A percentile compares a stretch with the other conserved stretches of the same genome.
Conservation (phyloP, 495 filamentous ascomycete genomes). For the Penicillium canescens region DNA sequence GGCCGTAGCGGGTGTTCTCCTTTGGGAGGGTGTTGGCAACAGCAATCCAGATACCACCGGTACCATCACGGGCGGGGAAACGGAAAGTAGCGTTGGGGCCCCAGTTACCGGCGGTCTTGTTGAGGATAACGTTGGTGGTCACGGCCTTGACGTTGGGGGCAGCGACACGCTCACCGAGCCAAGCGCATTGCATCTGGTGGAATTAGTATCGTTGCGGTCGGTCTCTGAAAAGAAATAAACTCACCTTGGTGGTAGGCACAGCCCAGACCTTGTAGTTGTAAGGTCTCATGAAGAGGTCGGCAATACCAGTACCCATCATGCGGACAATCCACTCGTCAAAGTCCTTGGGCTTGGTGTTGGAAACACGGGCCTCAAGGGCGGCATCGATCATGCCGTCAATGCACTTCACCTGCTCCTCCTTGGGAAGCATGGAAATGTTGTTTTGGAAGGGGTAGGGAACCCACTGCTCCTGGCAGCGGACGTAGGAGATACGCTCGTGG, state of each 20-base stretch:
- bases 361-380: conserved; percentile 77
- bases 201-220: neutral
- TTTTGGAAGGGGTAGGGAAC: conserved; percentile 99
- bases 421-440: conserved; percentile 98
- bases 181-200: conserved; percentile 94
- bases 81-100: conserved; percentile 98
- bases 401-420: conserved; percentile 94
- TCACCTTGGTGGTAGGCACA: conserved; percentile 94
- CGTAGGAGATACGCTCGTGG: conserved; percentile 98
- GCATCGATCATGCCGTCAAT: conserved; percentile 98
- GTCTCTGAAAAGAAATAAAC: conserved; percentile 7
- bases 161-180: conserved; percentile 98
- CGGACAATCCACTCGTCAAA: conserved; percentile 99
- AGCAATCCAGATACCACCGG: conserved; percentile 98
- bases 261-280: conserved; percentile 99
- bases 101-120: conserved; percentile 97
- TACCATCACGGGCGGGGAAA: conserved; percentile 94
- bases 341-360: conserved; percentile 87
- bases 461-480: conserved; percentile 94
- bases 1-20: conserved; percentile 87
- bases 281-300: conserved; percentile 96
- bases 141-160: conserved; percentile 95
- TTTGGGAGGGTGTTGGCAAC: conserved; percentile 92
- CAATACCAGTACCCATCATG: conserved; percentile 86
- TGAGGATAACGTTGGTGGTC: conserved; percentile 90